Evolutionary conservation across 169 alveolate species (phyloP).

Genomic region (Besnoitia besnoiti): DNA sequence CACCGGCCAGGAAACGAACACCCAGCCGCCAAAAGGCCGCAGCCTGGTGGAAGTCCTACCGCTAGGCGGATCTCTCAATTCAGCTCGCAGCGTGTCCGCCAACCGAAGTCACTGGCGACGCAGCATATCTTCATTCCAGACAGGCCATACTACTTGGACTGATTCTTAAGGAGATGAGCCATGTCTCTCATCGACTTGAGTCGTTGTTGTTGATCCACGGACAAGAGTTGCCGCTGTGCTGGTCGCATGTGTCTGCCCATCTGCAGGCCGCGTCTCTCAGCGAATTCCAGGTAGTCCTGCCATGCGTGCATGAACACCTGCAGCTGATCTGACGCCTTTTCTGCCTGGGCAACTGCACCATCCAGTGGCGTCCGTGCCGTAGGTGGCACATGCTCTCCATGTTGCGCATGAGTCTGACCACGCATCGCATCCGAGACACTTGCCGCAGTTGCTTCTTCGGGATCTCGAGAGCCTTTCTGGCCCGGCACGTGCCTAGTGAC

Average conservation of each 20-base stretch:
- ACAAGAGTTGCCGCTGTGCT: constrained; percentile 31
- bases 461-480: too few relatives aligned
- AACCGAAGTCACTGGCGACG: too few relatives aligned
- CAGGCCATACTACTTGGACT: not conserved
- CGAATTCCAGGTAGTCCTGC: constrained; percentile 26
- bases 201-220: not conserved
- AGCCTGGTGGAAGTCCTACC: too few relatives aligned
- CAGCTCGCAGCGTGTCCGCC: too few relatives aligned
- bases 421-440: not conserved
- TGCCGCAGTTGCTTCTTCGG: too few relatives aligned
- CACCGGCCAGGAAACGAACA: too few relatives aligned
- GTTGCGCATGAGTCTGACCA: not conserved
- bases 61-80: too few relatives aligned
- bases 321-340: not conserved
- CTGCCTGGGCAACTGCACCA: not conserved
- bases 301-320: constrained; percentile 19
- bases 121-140: not conserved
- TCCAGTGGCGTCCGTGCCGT: not conserved
- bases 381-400: too few relatives aligned
- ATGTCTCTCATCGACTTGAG: not conserved
- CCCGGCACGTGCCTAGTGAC: not conserved
- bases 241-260: constrained; percentile 26
- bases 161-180: not conserved
- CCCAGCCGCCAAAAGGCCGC: too few relatives aligned
- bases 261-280: constrained; percentile 9